Percentiles rank a stretch among this genome's conserved stretches.
Evolutionary conservation across 768 basidiomycete species (phyloP).

Genomic region (Fistulinella prunicolor): DNA sequence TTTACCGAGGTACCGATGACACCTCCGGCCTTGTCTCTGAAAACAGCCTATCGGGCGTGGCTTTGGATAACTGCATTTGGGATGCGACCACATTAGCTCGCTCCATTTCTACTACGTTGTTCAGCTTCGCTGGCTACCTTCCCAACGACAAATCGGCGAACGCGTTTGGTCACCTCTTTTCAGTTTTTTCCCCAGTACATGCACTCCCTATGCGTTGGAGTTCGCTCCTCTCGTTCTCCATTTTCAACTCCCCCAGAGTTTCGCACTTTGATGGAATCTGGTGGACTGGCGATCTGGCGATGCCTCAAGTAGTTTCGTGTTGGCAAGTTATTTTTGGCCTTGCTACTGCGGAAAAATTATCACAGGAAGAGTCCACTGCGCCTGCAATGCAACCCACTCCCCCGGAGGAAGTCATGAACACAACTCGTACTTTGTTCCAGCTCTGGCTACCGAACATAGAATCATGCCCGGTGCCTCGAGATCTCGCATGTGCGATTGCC

Average conservation of each 20-base stretch:
- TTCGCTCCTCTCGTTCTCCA: slow-evolving; percentile 39
- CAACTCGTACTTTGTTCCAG: slow-evolving; percentile 39
- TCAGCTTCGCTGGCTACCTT: neutral
- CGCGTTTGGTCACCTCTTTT: slow-evolving; percentile 3
- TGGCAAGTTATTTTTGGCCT: slow-evolving; percentile 47
- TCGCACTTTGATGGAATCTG: neutral
- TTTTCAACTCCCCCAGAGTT: slow-evolving; percentile 18
- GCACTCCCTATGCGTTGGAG: slow-evolving; percentile 40
- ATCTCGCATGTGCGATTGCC: slow-evolving; percentile 29
- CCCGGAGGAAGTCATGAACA: slow-evolving; percentile 21
- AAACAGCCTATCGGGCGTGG: neutral
- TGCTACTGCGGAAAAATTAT: slow-evolving; percentile 35
- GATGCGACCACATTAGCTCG: slow-evolving; percentile 14
- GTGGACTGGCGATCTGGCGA: neutral
- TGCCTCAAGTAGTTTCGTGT: slow-evolving; percentile 7
- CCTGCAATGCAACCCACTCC: neutral
- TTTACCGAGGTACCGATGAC: slow-evolving; percentile 3
- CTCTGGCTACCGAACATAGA: slow-evolving; percentile 34
- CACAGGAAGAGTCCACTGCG: slow-evolving; percentile 6
- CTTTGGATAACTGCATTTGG: neutral
- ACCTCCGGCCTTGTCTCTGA: neutral
- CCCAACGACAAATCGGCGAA: neutral
- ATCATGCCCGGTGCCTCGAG: slow-evolving; percentile 33
- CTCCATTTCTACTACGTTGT: slow-evolving; percentile 12
- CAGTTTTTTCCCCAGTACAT: slow-evolving; percentile 30